Evolutionary conservation across 2,329 filamentous ascomycete species (phyloP).

Genomic region (Sporothrix luriei): DNA sequence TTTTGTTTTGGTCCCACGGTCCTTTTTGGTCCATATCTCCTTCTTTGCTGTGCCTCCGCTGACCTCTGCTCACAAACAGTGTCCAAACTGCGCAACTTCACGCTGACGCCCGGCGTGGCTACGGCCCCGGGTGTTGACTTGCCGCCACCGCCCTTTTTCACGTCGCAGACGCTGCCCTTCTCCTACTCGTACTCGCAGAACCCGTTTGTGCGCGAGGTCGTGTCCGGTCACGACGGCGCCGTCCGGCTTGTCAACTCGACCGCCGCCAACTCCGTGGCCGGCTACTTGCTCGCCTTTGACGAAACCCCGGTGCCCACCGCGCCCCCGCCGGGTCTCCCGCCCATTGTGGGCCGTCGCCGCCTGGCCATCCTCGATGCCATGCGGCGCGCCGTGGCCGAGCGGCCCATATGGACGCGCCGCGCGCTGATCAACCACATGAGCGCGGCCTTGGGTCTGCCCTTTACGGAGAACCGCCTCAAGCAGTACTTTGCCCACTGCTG

Average conservation of each 20-base stretch:
- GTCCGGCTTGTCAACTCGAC: constrained; percentile 59
- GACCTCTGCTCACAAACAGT: constrained; percentile 44
- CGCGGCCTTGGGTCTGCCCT: constrained; percentile 42
- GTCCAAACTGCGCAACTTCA: constrained; percentile 61
- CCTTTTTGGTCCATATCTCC: neutral
- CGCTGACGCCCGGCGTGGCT: constrained; percentile 65
- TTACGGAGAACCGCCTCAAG: constrained; percentile 62
- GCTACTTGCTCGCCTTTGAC: constrained; percentile 62
- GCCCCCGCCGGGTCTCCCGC: constrained; percentile 60
- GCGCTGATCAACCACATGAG: constrained; percentile 74
- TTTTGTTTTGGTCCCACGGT: neutral
- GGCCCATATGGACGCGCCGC: constrained; percentile 85
- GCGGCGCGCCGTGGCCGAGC: constrained; percentile 65
- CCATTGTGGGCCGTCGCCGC: constrained; percentile 62
- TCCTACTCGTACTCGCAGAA: constrained; percentile 86
- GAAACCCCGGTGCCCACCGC: constrained; percentile 63
- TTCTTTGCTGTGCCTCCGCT: neutral
- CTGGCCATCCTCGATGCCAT: constrained; percentile 67
- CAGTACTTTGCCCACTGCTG: constrained; percentile 80
- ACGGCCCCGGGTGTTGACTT: constrained; percentile 65
- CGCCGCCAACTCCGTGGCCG: constrained; percentile 58
- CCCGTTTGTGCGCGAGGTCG: constrained; percentile 67
- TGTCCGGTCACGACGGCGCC: constrained; percentile 55
- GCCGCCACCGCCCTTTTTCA: constrained; percentile 77
- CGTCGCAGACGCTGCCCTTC: constrained; percentile 73